Base-by-base conservation (phyloP, 768 basidiomycete species). In the Neoboletus subvelutipes region DNA sequence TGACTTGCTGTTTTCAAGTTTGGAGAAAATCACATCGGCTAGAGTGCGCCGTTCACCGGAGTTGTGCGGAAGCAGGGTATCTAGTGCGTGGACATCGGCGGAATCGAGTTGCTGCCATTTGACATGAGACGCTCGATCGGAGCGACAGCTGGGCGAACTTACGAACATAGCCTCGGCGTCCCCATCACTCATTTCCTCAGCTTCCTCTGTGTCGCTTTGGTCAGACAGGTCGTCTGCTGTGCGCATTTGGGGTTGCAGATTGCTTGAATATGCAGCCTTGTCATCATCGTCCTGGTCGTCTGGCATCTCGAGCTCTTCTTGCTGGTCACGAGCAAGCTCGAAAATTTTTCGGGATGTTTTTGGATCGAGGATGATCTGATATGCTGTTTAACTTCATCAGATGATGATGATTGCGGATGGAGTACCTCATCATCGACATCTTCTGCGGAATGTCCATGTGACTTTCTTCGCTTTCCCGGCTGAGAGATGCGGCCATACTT, bases 11-110 rank as follows among this genome's bases (percentile, higher is more conserved):
- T 79, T 82, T 56, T 95, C 88, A 24, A 99, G 79, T 75, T 98
- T 98, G 26, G 90, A 82, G 68, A 99, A 92, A 57, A 98, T 99
- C n/a, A 98, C 79, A 70, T 99, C 97, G 31, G 97, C 97, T 31
- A 99, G 77, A 3, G 96, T 98, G 71, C 83, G 82, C 45, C 92
- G 83, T 70, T 91, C 87, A 8, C 82, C 81, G 17, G 83, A 79
- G 72, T 87, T 91, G 15, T 84, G 75, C 39, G 93, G 93, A 42
- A 92, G 80, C 31, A 94, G 77, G 15, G 84, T 78, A 64, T 98
- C 94, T 36, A 99, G 77, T 1, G 93, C 84, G 62, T 88, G 84
- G 72, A 96, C 79, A 74, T 98, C 97, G 58, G 79, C 85, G 56
- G 90, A 85, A 75, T 98, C 95, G 67, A 99, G 90, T 80, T 96